Base-by-base conservation (phyloP, 306 rosid genomes). In the Canavalia ensiformis region DNA sequence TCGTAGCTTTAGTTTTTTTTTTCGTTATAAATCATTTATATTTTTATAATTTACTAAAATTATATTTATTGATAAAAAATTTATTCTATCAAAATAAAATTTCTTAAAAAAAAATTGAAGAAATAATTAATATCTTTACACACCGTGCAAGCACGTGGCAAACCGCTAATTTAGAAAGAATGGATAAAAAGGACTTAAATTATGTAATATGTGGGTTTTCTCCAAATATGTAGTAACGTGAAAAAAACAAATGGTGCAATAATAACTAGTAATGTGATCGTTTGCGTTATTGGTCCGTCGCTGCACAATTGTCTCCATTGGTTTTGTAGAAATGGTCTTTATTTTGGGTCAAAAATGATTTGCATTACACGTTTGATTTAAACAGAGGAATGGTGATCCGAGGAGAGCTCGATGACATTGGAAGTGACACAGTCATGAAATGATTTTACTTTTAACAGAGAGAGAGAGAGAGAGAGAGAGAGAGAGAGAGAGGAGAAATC, bases 401-500 rank as follows among this genome's bases (percentile, higher is more conserved):
- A 77, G 63, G 85, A 86, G 87, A 74, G 4, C 75, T 85, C 83
- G 28, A 77, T 31, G 46, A 28, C 46, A 58, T 71, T 33, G 78
- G 49, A 65, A 78, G 78, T 77, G 78, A 2, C 72, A 67, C 49
- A 68, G 54, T 41, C 5, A 25, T 54, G 6, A 79, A 78, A 51
- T 62, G 72, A 18, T 55, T 82, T 77, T 80, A 62, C 25, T 41
- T 80, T 72, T 31, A 42, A 3, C 29, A 35, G 41, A 2, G 7
- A 71, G 2, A 4, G 2, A 11, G 50, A 8, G 6, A 4, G 2
- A 11, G 50, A 8, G 6, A 35, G 41, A 2, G 7, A 71, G 2
- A 35, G 41, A 2, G 7, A 71, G 2, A 4, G 2, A 11, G 50
- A 8, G 6, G 6, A 66, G 41, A 37, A 37, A 42, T 9, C 5